Base-by-base conservation (phyloP, 176 grass and related monocot species). In the Puya raimondii region DNA sequence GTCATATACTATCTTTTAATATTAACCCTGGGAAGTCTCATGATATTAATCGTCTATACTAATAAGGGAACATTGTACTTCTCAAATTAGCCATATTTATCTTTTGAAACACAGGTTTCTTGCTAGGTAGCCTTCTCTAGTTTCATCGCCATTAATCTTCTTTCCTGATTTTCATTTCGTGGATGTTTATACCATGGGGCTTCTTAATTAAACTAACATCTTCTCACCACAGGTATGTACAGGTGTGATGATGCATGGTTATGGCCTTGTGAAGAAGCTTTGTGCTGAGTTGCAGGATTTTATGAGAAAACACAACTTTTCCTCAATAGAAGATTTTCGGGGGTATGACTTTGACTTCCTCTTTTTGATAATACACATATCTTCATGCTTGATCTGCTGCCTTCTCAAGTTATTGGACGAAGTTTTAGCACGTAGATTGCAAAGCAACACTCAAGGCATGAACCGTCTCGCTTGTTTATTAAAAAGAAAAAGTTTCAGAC, bases 201-300 rank as follows among this genome's bases (percentile, higher is more conserved):
- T 69, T 51, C 15, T 48, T 59, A 59, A 66, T 57, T 66, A 23
- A 23, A 12, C 64, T 51, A 64, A 16, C 8, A 53, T 66, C 48
- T 78, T 23, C 69, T 77, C 68, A 64, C 49, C 16, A 68, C 76
- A 93, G 87, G 89, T 99, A 66, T 99, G 95, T 57, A 99, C 90
- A 1, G 87, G 90, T 14, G 90, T 99, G 23, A 99, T 99, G 95
- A 94, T 99, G 67, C 95, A 93, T 86, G 95, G 95, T 51, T 94
- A 99, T 83, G 82, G 82, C 27, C 80, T 99, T 84, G 95, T 99
- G 42, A 93, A 94, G 75, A 93, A 99, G 67, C 89, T 99, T 22
- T 91, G 90, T 52, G 67, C 73, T 13, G 90, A 99, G 58, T 74
- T 99, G 67, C 77, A 91, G 73, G 87, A 99, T 83, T 94, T 99